A percentile compares a stretch with the other conserved stretches of the same genome.
Evolutionary conservation across 140 eudicot species (phyloP).

Genomic region (Flaveria floridana): DNA sequence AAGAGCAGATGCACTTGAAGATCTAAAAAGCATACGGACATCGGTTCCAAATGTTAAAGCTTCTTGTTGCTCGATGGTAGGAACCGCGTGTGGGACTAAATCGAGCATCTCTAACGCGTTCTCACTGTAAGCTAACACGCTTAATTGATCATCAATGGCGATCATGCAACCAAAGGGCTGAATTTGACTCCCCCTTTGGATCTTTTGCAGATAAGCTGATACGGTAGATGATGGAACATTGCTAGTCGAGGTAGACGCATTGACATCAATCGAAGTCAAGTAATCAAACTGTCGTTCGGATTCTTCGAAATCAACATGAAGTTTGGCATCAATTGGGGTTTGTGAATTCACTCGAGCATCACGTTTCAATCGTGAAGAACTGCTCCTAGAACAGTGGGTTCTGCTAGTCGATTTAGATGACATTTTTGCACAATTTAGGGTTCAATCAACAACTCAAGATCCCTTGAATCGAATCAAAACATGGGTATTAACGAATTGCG

Average conservation of each 20-base stretch:
- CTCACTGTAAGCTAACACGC: constrained; percentile 63
- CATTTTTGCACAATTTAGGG: constrained; percentile 32
- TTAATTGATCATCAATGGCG: constrained; percentile 56
- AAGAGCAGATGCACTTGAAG: constrained; percentile 54
- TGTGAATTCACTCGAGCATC: constrained; percentile 52
- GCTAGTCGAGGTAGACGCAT: constrained; percentile 51
- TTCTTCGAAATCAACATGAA: constrained; percentile 64
- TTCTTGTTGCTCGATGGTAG: constrained; percentile 63
- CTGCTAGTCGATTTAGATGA: constrained; percentile 52
- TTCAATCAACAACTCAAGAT: background rate
- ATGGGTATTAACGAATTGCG: too few species aligned
- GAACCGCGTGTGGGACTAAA: constrained; percentile 63
- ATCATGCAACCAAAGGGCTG: constrained; percentile 78
- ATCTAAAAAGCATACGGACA: constrained; percentile 48
- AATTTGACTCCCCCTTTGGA: constrained; percentile 67
- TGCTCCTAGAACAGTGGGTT: constrained; percentile 45
- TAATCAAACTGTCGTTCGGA: constrained; percentile 59
- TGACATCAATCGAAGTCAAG: constrained; percentile 60
- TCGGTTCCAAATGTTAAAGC: constrained; percentile 62
- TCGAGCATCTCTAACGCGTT: constrained; percentile 73
- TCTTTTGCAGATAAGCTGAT: constrained; percentile 61
- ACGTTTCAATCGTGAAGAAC: constrained; percentile 50
- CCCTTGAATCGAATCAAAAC: too few species aligned
- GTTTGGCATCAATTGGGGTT: constrained; percentile 75
- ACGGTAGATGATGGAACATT: constrained; percentile 63